phyloP scores from a whole-genome alignment of 2,329 filamentous ascomycete species.

The Verticillium nubilum region DNA sequence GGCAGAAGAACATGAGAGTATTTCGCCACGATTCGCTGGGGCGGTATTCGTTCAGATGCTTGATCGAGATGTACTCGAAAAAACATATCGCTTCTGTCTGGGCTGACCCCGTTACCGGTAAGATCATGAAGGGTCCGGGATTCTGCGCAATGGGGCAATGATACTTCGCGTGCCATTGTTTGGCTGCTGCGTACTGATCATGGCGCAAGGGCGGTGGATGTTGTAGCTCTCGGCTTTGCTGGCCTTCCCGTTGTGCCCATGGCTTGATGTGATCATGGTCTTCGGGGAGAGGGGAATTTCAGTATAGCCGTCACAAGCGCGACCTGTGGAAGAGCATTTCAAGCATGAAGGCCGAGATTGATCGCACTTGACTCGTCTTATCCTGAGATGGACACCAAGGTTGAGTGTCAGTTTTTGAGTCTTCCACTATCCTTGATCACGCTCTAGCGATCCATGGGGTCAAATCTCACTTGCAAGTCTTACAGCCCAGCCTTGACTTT shows the following conservation, averaged over 20 bases:
- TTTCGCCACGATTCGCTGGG: conserved; percentile 24
- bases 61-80: conserved; percentile 21
- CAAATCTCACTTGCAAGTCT: conserved; percentile 32
- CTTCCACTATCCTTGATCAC: conserved; percentile 4
- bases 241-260: conserved; percentile 1
- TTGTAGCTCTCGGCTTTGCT: neutral
- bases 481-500: conserved; percentile 32
- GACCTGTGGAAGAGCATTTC: conserved; percentile 30
- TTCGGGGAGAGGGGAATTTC: conserved; percentile 7
- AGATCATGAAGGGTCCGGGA: conserved; percentile 16
- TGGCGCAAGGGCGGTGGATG: neutral
- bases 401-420: conserved; percentile 1
- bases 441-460: conserved; percentile 2
- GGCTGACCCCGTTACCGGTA: conserved; percentile 13
- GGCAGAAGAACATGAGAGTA: conserved; percentile 28
- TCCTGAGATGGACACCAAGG: conserved; percentile 16
- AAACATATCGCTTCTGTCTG: conserved; percentile 22
- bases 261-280: conserved; percentile 3
- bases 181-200: neutral
- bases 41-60: conserved; percentile 22
- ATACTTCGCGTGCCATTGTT: neutral
- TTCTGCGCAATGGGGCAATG: conserved; percentile 7
- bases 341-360: conserved; percentile 24
- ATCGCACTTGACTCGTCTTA: conserved; percentile 32
- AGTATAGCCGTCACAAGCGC: conserved; percentile 29